Evolutionary conservation across 192 early-diverging fungal species (phyloP).

Genomic region (Entomortierella chlamydospora): DNA sequence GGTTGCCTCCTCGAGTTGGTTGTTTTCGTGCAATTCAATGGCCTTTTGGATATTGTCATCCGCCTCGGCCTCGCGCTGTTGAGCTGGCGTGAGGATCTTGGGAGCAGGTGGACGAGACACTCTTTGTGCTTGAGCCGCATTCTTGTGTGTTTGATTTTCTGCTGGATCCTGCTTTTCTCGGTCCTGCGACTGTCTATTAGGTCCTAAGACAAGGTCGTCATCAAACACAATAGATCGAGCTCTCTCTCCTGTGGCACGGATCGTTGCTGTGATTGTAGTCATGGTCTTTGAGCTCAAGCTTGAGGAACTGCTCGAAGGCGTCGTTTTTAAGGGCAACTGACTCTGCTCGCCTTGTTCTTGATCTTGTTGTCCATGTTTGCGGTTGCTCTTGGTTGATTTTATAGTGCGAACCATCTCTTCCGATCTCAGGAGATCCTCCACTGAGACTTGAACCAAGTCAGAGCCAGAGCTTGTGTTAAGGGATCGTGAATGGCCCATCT

Average conservation of each 20-base stretch:
- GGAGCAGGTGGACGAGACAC: conserved; percentile 1
- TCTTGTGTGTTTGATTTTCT: background rate
- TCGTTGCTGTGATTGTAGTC: conserved; percentile 24
- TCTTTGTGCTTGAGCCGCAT: background rate
- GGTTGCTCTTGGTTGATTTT: conserved; percentile 14
- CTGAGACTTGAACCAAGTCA: conserved; percentile 46
- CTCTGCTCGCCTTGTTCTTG: background rate
- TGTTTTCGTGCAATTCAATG: conserved; percentile 78
- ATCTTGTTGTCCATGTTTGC: background rate
- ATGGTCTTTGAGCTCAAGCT: conserved; percentile 1
- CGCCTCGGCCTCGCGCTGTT: conserved; percentile 53
- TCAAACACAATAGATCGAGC: conserved; percentile 14
- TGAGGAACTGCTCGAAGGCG: background rate
- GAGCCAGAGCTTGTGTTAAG: conserved; percentile 35
- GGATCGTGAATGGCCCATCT: conserved; percentile 18
- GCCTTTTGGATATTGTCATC: conserved; percentile 76
- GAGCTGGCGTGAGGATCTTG: conserved; percentile 25
- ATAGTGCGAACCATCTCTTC: conserved; percentile 38
- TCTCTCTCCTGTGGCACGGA: conserved; percentile 18
- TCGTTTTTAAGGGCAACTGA: background rate
- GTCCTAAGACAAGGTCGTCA: background rate
- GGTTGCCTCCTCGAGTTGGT: conserved; percentile 81
- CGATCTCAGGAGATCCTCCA: conserved; percentile 46
- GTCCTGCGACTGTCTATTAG: background rate
- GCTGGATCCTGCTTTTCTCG: background rate